Evolutionary conservation across 495 filamentous ascomycete species (phyloP), one percentile per base, ranked within the genome.

Genomic region (Cercophora sp.): DNA sequence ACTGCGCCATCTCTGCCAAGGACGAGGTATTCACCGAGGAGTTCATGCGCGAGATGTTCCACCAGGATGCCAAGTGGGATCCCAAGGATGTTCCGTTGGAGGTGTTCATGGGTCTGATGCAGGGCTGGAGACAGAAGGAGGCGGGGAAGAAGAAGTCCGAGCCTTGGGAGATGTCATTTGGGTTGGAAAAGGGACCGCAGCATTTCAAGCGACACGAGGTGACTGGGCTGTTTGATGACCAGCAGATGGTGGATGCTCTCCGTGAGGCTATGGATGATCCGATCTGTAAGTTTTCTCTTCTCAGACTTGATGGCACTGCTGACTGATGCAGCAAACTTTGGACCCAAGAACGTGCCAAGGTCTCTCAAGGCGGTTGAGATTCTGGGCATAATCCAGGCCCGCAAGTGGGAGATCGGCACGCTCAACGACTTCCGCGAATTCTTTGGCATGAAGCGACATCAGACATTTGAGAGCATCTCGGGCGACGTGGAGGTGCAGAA

Each of bases 361-460:
- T 76, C 85, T 19, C 72, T 93, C 64, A 79, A 77, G 54, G 75
- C 79, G 8, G 77, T 92, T 16, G 88, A 92, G 58, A 78, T 89
- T 27, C 74, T 92, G 2, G 88, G 88, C 27, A 91, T 92, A 34
- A 75, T 84, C 54, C 88, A 93, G 57, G 82, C 84, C 2, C 83
- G 88, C 4, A 73, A 79, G 5, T 91, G 88, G 88, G 86, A 86
- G 50, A 58, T 90, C 32, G 85, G 84, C 8, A 85, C 85, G 1
- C 67, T 93, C 45, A 93, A 93, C 59, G 88, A 93, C 67, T 89
- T 93, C 68, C 79, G 88, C 26, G 69, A 81, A 42, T 88, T 85
- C 69, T 89, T 91, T 63, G 81, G 79, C 19, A 67, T 91, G 36
- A 72, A 76, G 44, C 76, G 76, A 8, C 79, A 90, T 62, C 69